Conservation (phyloP, 1,284 basidiomycete species). For the Termitomyces sp. region DNA sequence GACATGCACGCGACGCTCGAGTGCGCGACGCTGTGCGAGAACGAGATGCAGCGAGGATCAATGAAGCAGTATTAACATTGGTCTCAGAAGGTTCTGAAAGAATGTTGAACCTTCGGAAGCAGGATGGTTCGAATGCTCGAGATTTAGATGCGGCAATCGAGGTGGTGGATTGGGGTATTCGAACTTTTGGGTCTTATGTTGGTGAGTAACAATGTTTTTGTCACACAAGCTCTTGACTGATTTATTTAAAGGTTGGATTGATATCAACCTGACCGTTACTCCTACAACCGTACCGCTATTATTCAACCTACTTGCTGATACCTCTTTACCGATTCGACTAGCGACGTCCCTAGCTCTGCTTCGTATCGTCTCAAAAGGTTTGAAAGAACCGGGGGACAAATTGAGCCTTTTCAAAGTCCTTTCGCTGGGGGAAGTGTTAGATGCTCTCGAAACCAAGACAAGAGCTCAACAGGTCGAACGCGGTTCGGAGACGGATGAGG, state of each 20-base stretch:
- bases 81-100: slow-evolving; percentile 71
- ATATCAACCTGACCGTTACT: slow-evolving; percentile 94
- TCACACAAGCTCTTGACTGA: background rate
- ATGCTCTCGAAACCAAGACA: slow-evolving; percentile 76
- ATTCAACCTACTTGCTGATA: slow-evolving; percentile 81
- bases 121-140: slow-evolving; percentile 36
- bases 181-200: slow-evolving; percentile 91
- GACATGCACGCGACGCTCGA: slow-evolving; percentile 75
- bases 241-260: slow-evolving; percentile 81
- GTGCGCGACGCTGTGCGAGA: slow-evolving; percentile 89
- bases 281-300: slow-evolving; percentile 84
- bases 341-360: slow-evolving; percentile 79
- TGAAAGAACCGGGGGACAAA: slow-evolving; percentile 91
- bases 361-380: slow-evolving; percentile 86
- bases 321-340: slow-evolving; percentile 74
- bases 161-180: slow-evolving; percentile 83
- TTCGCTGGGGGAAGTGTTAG: slow-evolving; percentile 76
- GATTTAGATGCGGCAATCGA: slow-evolving; percentile 67
- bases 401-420: slow-evolving; percentile 88
- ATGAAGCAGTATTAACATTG: slow-evolving; percentile 83
- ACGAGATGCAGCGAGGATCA: slow-evolving; percentile 83
- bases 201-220: slow-evolving; percentile 52
- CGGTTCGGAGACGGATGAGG: slow-evolving; percentile 66
- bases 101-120: slow-evolving; percentile 51
- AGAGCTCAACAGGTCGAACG: slow-evolving; percentile 62